A percentile compares a stretch with the other conserved stretches of the same genome.
Conservation (phyloP, 139 green algal genomes). For the Spirogloea muscicola region DNA sequence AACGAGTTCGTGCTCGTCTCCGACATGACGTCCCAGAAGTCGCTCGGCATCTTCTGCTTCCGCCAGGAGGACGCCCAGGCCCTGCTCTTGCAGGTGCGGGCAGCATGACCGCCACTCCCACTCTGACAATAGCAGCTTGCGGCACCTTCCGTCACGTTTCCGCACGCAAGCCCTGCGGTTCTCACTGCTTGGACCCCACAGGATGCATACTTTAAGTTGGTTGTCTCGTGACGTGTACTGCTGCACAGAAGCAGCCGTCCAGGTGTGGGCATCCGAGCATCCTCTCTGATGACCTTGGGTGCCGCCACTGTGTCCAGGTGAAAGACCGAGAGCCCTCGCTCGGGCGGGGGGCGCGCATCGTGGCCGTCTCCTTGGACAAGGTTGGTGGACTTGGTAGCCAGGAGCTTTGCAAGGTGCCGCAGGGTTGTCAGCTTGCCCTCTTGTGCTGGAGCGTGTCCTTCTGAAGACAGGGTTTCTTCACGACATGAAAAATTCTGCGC, state of each 20-base stretch:
- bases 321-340: conserved; percentile 32
- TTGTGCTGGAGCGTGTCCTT: too few relatives aligned
- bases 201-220: not conserved
- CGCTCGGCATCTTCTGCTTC: conserved; percentile 40
- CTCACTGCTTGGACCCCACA: not conserved
- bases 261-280: not conserved
- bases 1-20: conserved; percentile 46
- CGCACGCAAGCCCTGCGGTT: not conserved
- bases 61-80: conserved; percentile 37
- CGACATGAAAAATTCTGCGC: too few relatives aligned
- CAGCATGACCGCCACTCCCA: not conserved
- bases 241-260: not conserved
- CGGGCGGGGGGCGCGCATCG: conserved; percentile 23
- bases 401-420: not conserved
- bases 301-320: conserved; percentile 1
- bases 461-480: too few relatives aligned
- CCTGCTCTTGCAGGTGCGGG: conserved; percentile 21
- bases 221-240: not conserved
- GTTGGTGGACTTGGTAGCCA: not conserved
- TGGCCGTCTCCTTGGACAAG: conserved; percentile 39
- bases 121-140: not conserved
- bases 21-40: conserved; percentile 33
- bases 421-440: not conserved
- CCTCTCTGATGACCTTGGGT: not conserved
- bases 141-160: not conserved